Base-by-base conservation (phyloP, 257 asterid species). In the Solanum chaucha region DNA sequence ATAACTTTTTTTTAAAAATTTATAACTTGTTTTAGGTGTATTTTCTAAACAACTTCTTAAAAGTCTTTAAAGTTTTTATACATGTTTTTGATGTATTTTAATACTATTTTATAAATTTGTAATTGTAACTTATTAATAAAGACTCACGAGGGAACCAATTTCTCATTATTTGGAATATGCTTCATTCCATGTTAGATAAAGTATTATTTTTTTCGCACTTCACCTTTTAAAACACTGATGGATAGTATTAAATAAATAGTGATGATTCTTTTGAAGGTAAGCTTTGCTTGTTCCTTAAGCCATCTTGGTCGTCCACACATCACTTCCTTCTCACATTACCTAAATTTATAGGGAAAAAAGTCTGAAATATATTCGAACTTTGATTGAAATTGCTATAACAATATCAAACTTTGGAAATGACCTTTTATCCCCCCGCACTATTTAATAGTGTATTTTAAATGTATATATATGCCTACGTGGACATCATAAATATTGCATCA, bases 211-310 rank as follows among this genome's bases (percentile, higher is more conserved):
- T 30, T 51, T 51, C 1, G 3, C 13, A 5, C 2, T 28, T 2
- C 3, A 13, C 4, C 26, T 71, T 71, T 34, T 71, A 72, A 72
- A 72, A 34, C 15, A 72, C 17, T 8, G 44, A 17, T 32, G 2
- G 28, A 17, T 12, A 4, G 4, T 72, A 70, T 15, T 15, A 34
- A 9, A 72, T 19, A 72, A 17, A 72, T 19, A 34, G 48, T 72
- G 2, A 55, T 19, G 4, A 55, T 55, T 55, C n/a, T 55, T 17
- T 55, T 17, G 64, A 55, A 55, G 64, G 22, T 12, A 22, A 40
- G 35, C 64, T 77, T 78, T 44, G 84, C 84, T 77, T 44, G 64
- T 44, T 46, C 64, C 14, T 44, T 26, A 26, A 78, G 84, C 84
- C 65, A 78, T 26, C 26, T 78, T 78, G 5, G 7, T 78, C 9